A percentile compares a stretch with the other conserved stretches of the same genome.
phyloP scores from a whole-genome alignment of 805 yeast species.

The Ogataea nonfermentans region DNA sequence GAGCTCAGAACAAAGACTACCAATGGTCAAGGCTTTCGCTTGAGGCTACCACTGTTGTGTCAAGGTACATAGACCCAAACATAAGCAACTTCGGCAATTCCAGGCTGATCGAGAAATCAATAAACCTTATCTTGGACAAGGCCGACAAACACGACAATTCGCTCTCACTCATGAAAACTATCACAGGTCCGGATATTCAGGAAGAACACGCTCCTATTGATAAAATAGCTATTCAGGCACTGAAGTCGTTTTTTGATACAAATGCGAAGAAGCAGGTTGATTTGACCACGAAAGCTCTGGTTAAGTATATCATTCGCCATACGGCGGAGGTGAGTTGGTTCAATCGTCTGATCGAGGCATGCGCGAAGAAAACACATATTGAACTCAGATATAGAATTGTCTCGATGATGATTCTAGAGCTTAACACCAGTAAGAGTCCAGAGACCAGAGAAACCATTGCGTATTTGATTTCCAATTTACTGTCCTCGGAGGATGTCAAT shows the following conservation, averaged over 20 bases:
- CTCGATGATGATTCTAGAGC: conserved; percentile 50
- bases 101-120: conserved; percentile 30
- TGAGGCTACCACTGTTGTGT: conserved; percentile 39
- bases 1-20: conserved; percentile 10
- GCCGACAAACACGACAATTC: conserved; percentile 25
- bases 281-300: conserved; percentile 52
- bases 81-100: conserved; percentile 17
- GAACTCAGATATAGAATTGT: conserved; percentile 33
- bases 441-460: conserved; percentile 23
- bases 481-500: conserved; percentile 70
- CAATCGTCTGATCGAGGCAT: conserved; percentile 53
- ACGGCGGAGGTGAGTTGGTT: conserved; percentile 45
- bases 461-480: conserved; percentile 41
- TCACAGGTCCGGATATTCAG: conserved; percentile 9
- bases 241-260: conserved; percentile 64
- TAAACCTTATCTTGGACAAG: conserved; percentile 40
- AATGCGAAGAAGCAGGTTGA: conserved; percentile 59
- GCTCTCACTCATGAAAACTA: conserved; percentile 19
- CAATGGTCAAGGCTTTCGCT: conserved; percentile 49
- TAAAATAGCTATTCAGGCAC: conserved; percentile 34
- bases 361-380: conserved; percentile 68
- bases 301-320: conserved; percentile 40
- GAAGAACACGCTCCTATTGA: conserved; percentile 8
- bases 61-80: conserved; percentile 27
- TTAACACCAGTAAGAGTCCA: conserved; percentile 32